phyloP scores from a whole-genome alignment of 2,329 filamentous ascomycete species.

The Hypoxylon sp. region DNA sequence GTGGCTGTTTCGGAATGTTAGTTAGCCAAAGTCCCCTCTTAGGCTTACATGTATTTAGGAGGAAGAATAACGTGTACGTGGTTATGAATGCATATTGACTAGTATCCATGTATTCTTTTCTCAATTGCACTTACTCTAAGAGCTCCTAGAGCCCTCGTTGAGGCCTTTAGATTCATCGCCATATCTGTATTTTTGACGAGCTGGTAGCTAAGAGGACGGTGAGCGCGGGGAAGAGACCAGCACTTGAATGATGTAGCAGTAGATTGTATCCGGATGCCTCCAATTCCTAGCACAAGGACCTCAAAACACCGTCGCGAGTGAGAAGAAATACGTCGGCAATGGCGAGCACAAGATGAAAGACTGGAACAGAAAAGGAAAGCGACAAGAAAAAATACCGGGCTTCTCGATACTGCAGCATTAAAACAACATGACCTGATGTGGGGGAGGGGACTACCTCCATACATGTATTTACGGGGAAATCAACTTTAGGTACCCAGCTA shows the following conservation, averaged over 20 bases:
- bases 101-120: background rate
- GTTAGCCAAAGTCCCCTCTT: background rate
- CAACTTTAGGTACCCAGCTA: conserved; percentile 3
- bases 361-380: conserved; percentile 14
- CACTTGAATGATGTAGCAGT: background rate
- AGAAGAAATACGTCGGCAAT: conserved; percentile 20
- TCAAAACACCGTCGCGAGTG: conserved; percentile 24
- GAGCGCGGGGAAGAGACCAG: background rate
- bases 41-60: background rate
- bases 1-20: conserved; percentile 44
- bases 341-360: conserved; percentile 7
- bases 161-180: conserved; percentile 75
- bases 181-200: conserved; percentile 59
- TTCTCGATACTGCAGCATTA: conserved; percentile 4
- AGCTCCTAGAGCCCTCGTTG: conserved; percentile 73
- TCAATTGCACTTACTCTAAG: conserved; percentile 68
- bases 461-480: background rate
- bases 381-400: conserved; percentile 19
- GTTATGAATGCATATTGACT: background rate
- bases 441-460: conserved; percentile 14
- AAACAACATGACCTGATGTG: conserved; percentile 36
- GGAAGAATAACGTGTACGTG: background rate
- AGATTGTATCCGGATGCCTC: background rate
- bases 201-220: background rate
- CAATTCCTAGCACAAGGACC: conserved; percentile 12